Percentiles rank a stretch among this genome's conserved stretches.
Conservation (phyloP, 352 stramenopile genomes). For the Phytophthora lateralis region DNA sequence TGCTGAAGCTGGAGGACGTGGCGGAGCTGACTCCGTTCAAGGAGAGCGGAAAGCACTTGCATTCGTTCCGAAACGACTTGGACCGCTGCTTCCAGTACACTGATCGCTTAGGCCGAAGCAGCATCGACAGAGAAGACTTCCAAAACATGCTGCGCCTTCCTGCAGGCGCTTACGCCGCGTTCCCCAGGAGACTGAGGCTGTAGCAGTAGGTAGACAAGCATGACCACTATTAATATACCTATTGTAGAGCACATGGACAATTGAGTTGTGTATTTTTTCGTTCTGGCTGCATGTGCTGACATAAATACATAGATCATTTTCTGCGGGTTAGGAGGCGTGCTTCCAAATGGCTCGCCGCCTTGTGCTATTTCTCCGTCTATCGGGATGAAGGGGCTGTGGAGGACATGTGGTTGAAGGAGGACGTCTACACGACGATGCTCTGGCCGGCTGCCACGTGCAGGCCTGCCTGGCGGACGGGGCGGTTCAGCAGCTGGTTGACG, state of each 20-base stretch:
- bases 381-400: not conserved
- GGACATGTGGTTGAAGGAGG: conserved; percentile 19
- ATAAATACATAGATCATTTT: conserved; percentile 41
- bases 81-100: conserved; percentile 63
- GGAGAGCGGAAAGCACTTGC: conserved; percentile 18
- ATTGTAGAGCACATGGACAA: conserved; percentile 24
- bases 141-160: conserved; percentile 56
- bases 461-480: conserved; percentile 70
- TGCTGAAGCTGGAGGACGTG: conserved; percentile 55
- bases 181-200: conserved; percentile 49
- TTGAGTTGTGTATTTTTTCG: conserved; percentile 30
- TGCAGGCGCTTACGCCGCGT: conserved; percentile 52
- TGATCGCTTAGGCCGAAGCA: conserved; percentile 41
- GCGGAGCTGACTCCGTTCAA: conserved; percentile 47
- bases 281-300: conserved; percentile 15
- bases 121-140: conserved; percentile 55
- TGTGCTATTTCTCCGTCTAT: conserved; percentile 33
- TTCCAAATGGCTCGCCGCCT: conserved; percentile 33
- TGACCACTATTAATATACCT: too few species aligned
- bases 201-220: conserved; percentile 9
- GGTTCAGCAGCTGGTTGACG: conserved; percentile 77
- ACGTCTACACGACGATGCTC: conserved; percentile 71
- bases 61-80: conserved; percentile 71
- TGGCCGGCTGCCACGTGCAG: conserved; percentile 65
- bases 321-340: conserved; percentile 10